Evolutionary conservation across 768 basidiomycete genomes (phyloP).

Genomic region (Rhodotorula taiwanensis): DNA sequence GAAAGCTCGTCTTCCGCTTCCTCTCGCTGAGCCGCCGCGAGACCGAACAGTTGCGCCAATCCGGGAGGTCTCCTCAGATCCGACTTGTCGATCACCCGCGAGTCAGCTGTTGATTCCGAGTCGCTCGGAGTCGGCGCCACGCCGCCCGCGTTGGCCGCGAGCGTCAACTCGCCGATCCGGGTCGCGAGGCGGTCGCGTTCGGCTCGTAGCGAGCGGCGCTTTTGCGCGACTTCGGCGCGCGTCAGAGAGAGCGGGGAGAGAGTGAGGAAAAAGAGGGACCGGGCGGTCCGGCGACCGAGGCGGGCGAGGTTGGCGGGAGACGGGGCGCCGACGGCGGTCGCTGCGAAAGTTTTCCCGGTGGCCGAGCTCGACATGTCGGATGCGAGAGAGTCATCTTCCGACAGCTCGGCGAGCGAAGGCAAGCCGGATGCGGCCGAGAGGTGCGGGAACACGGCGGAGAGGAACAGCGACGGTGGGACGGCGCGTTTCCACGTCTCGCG

Average conservation of each 20-base stretch:
- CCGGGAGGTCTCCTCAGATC: not conserved
- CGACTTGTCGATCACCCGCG: constrained; percentile 3
- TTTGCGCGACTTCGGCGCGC: constrained; percentile 61
- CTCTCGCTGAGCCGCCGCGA: not conserved
- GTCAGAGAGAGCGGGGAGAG: constrained; percentile 57
- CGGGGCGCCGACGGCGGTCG: no score
- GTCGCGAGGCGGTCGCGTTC: constrained; percentile 60
- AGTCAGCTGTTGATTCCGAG: not conserved
- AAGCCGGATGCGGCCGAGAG: constrained; percentile 46
- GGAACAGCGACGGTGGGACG: constrained; percentile 52
- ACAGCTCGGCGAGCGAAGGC: constrained; percentile 11
- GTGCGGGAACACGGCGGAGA: constrained; percentile 63
- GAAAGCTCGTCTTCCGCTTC: constrained; percentile 12
- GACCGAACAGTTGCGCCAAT: constrained; percentile 43
- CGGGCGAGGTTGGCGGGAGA: not conserved
- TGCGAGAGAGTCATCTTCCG: not conserved
- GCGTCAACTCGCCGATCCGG: constrained; percentile 48
- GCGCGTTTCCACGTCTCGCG: constrained; percentile 46
- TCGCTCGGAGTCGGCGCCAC: not conserved
- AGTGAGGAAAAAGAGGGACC: constrained; percentile 43
- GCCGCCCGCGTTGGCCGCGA: constrained; percentile 12
- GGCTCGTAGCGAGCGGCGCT: constrained; percentile 56
- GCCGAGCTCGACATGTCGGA: not conserved
- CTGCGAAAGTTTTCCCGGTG: not conserved
- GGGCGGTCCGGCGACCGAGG: constrained; percentile 19